These are phyloP conservation scores for Cryptosporidium bovis DNA, from an alignment of 169 alveolate species.

Conservation along the genomic window DNA sequence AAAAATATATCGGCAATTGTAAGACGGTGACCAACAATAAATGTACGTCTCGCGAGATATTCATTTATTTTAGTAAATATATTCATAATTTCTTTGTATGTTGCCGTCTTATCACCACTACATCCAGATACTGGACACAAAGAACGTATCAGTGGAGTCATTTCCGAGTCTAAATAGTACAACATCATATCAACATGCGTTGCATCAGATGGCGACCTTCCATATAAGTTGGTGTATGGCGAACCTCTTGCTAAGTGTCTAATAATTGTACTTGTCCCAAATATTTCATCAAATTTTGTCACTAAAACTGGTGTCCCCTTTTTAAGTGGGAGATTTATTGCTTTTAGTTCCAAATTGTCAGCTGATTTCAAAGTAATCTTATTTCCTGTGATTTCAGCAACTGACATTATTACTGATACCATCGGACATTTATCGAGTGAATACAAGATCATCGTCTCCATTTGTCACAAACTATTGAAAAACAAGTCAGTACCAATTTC, in stretches of 20 bases:
- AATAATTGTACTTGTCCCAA: constrained; percentile 43
- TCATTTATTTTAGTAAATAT: constrained; percentile 77
- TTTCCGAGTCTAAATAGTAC: constrained; percentile 2
- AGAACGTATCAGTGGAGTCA: neutral
- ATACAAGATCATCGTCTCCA: neutral
- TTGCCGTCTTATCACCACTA: constrained; percentile 2
- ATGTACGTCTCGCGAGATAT: constrained; percentile 80
- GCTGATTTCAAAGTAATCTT: constrained; percentile 15
- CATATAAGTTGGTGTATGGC: constrained; percentile 50
- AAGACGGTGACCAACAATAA: constrained; percentile 89
- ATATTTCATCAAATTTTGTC: constrained; percentile 32
- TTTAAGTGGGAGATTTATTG: neutral
- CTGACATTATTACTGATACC: constrained; percentile 22
- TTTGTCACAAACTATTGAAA: no score
- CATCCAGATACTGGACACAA: neutral
- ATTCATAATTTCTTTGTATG: constrained; percentile 79
- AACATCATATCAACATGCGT: constrained; percentile 44
- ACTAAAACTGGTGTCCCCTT: constrained; percentile 30
- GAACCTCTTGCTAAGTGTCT: constrained; percentile 60
- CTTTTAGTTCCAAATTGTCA: neutral
- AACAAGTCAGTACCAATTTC: no score
- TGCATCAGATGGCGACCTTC: constrained; percentile 31
- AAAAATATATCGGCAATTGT: constrained; percentile 91
- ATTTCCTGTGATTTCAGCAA: constrained; percentile 48
- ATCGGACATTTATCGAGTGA: constrained; percentile 20